These are phyloP conservation scores for Calonectria pauciramosa DNA, from an alignment of 2,329 filamentous ascomycete genomes.

Conservation along the genomic window DNA sequence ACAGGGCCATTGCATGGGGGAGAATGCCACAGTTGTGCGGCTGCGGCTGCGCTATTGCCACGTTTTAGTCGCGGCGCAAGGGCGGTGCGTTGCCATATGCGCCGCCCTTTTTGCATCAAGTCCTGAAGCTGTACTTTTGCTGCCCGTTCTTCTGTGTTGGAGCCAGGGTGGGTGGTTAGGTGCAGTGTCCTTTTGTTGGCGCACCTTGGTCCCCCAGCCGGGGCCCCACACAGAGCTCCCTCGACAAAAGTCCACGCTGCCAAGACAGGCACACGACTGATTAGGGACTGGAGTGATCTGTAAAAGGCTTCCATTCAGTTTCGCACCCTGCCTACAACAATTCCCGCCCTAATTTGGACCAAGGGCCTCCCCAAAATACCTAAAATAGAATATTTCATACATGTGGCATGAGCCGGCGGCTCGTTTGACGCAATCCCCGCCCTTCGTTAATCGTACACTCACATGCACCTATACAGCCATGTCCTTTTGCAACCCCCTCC, in stretches of 20 bases:
- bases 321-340: background rate
- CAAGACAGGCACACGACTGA: background rate
- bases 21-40: background rate
- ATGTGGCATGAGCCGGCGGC: background rate
- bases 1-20: background rate
- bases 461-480: background rate
- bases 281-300: background rate
- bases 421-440: background rate
- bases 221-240: background rate
- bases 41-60: background rate
- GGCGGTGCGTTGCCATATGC: background rate
- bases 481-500: background rate
- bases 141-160: background rate
- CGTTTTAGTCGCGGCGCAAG: background rate
- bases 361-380: background rate
- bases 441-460: background rate
- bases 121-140: background rate
- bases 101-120: background rate
- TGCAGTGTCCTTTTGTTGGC: background rate
- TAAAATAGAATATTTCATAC: background rate
- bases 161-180: background rate
- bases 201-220: background rate
- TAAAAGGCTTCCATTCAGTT: background rate
- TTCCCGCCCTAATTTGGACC: background rate
- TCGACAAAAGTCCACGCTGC: background rate